Base-by-base conservation (phyloP, 179 eudicot genomes). In the Camellia oleifera region DNA sequence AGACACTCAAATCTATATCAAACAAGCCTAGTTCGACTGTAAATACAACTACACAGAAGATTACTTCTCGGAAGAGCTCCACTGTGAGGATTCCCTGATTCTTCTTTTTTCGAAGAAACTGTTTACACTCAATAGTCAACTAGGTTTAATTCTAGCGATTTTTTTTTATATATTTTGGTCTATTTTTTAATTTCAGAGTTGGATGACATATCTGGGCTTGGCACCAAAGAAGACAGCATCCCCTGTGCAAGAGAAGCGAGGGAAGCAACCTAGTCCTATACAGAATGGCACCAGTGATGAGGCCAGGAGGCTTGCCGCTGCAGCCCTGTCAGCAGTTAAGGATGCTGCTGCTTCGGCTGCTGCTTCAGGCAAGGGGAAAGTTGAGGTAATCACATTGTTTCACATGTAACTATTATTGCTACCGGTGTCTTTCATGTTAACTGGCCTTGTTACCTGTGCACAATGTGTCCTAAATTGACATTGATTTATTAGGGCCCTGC, bases 1-100 rank as follows among this genome's bases (percentile, higher is more conserved):
- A 86, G 82, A 87, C 92, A 64, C 83, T 88, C 44, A 86, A 91
- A 70, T 88, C 90, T 69, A 81, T 91, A 77, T 77, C 89, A 76
- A 85, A 84, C 79, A 86, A 83, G 80, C 63, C 72, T 74, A 79
- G 65, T 76, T 68, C 90, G 75, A 79, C 64, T 20, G 69, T 57
- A 68, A 84, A 82, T 52, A 83, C 18, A 77, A 78, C 79, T 74
- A 71, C 40, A 32, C 40, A 32, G 40, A 32, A 32, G 40, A 32
- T 32, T 32, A 32, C 40, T 32, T 32, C 80, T 8, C 79, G 84
- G 68, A 70, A 84, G 68, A 81, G 68, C 57, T 91, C 92, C 69
- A 60, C 88, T 67, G 91, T 92, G 80, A 80, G 91, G 26, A 76
- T 45, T 71, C 57, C 14, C 46, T 68, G 20, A 14, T 61, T 61